These are phyloP conservation scores for Oropetium thomaeum DNA, from an alignment of 176 grass and related monocot species.

Conservation along the genomic window DNA sequence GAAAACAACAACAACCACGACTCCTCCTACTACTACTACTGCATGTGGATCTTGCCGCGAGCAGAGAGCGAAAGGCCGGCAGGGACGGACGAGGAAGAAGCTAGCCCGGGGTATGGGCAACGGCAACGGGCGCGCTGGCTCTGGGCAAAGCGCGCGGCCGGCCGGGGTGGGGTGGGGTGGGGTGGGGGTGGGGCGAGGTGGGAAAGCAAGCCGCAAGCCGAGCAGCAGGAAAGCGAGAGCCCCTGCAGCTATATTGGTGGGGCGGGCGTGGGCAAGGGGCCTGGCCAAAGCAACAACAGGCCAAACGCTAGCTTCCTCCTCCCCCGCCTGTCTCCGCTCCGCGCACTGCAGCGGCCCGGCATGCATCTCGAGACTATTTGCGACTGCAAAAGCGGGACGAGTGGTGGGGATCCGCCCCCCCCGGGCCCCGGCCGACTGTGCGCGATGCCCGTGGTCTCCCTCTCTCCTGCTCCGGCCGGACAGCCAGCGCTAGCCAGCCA, in stretches of 20 bases:
- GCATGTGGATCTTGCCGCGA: constrained; percentile 58
- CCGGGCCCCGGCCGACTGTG: constrained; percentile 34
- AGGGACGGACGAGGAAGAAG: neutral
- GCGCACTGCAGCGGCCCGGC: constrained; percentile 10
- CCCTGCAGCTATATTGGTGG: neutral
- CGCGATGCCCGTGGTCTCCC: constrained; percentile 41
- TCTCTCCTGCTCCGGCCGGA: too few relatives aligned
- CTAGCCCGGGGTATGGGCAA: neutral
- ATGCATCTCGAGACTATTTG: constrained; percentile 43
- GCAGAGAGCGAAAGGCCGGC: constrained; percentile 42
- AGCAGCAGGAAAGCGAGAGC: constrained; percentile 9
- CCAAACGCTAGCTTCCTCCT: neutral
- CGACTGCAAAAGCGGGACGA: constrained; percentile 23
- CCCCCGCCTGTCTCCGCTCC: neutral
- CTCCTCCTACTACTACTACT: neutral
- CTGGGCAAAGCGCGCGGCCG: neutral
- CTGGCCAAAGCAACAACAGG: constrained; percentile 6
- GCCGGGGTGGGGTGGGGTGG: too few relatives aligned
- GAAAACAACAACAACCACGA: neutral
- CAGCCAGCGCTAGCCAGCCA: neutral
- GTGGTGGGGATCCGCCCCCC: constrained; percentile 28
- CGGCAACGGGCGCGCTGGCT: neutral
- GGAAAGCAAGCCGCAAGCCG: neutral
- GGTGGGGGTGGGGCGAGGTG: neutral
- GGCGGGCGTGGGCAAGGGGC: neutral